Base-by-base conservation (phyloP, 768 basidiomycete genomes). In the Porphyrellus cyaneotinctus region DNA sequence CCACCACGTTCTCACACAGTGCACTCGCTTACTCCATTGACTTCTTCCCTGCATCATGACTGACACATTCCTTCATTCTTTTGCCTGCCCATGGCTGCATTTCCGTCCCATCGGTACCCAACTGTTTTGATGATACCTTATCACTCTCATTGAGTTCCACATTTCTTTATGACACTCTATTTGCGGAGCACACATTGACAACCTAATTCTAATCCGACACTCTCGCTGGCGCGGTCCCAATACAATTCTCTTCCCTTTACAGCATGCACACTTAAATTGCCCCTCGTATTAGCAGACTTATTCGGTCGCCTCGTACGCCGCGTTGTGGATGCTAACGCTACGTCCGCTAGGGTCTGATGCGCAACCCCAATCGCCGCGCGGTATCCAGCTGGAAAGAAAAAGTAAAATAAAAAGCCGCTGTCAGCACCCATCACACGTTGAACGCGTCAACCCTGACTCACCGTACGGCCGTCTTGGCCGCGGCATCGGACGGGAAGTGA, bases 361-460 rank as follows among this genome's bases (percentile, higher is more conserved):
- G 65, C 95, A 97, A 51, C 95, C 95, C 95, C 95, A 99, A 70
- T 97, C 95, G 51, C 85, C 88, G 62, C 91, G 85, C 43, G 94
- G 94, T 69, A 94, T 87, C 94, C 92, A 95, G 57, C 88, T 88
- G 68, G 46, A 56, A 1, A 24, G 3, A n/a, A 42, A 33, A n/a
- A 42, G 13, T 11, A 44, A 47, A 32, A 26, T n/a, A 35, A 28
- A 20, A 24, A 20, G 15, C 17, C 17, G 44, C 23, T 48, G 45
- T 69, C 44, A 63, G 49, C 43, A 52, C 36, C 22, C 22, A 47
- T 44, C 20, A 57, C 56, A 45, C 36, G 50, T n/a, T 41, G 35
- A 22, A 53, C 44, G 22, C 22, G 33, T 46, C 23, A 14, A 57
- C 50, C 49, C 43, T 28, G 36, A 73, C 83, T 53, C 67, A 91